Evolutionary conservation across 129 eudicot genomes (phyloP).

Genomic region (Flaveria trinervia): DNA sequence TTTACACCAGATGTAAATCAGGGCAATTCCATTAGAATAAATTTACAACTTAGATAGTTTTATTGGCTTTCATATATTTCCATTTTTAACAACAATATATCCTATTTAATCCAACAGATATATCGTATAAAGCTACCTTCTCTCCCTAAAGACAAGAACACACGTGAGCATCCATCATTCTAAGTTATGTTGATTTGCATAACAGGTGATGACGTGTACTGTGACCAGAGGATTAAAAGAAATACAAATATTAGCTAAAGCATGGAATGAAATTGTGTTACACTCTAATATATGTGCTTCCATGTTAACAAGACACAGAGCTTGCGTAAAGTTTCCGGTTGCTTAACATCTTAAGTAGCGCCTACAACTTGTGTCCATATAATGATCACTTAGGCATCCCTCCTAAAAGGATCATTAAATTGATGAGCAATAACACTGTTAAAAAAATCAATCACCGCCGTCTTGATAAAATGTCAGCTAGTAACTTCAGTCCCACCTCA

Average conservation of each 20-base stretch:
- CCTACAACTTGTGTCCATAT: not conserved
- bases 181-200: not conserved
- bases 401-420: not conserved
- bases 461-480: not conserved
- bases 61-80: not conserved
- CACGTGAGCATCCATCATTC: not conserved
- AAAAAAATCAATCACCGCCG: not conserved
- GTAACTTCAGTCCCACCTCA: not conserved
- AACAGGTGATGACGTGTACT: not conserved
- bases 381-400: not conserved
- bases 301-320: not conserved
- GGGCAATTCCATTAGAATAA: not conserved
- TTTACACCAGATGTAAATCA: not conserved
- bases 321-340: not conserved
- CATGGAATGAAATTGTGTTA: not conserved
- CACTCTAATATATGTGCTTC: not conserved
- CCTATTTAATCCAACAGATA: not conserved
- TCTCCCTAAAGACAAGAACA: not conserved
- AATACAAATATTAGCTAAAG: not conserved
- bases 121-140: not conserved
- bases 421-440: conserved; percentile 2
- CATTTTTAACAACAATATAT: not conserved
- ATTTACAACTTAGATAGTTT: not conserved
- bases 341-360: not conserved
- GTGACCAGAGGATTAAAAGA: not conserved